These are phyloP conservation scores for Lactarius evosmus DNA, from an alignment of 768 basidiomycete species.

Conservation along the genomic window DNA sequence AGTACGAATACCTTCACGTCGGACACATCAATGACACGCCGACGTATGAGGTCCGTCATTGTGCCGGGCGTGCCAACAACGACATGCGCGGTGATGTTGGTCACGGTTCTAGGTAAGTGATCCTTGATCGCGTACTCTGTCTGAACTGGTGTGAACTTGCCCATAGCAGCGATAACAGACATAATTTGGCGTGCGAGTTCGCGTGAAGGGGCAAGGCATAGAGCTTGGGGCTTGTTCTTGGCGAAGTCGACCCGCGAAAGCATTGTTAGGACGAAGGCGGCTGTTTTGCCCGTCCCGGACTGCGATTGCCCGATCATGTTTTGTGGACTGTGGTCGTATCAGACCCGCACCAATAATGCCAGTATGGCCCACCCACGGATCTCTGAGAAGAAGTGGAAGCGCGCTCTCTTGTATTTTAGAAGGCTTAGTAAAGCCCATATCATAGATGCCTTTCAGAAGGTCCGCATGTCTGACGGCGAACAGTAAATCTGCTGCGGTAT, in stretches of 20 bases:
- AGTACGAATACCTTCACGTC: constrained; percentile 90
- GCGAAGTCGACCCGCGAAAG: constrained; percentile 88
- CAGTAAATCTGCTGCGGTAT: constrained; percentile 10
- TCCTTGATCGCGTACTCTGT: constrained; percentile 97
- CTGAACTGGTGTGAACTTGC: constrained; percentile 89
- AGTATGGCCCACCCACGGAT: constrained; percentile 62
- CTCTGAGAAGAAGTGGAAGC: constrained; percentile 80
- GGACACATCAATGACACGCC: constrained; percentile 72
- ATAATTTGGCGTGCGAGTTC: constrained; percentile 98
- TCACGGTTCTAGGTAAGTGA: constrained; percentile 61
- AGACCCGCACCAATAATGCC: constrained; percentile 6
- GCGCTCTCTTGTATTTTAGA: constrained; percentile 99
- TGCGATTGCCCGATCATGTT: constrained; percentile 99
- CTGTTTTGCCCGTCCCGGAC: constrained; percentile 98
- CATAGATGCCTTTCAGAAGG: constrained; percentile 89
- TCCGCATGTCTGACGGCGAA: constrained; percentile 64
- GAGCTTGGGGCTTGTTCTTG: constrained; percentile 83
- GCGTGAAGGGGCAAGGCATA: constrained; percentile 96
- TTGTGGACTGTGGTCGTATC: constrained; percentile 60
- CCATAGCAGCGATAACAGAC: constrained; percentile 91
- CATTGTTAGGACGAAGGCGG: constrained; percentile 97
- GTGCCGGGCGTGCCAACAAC: constrained; percentile 97
- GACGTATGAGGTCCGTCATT: constrained; percentile 80
- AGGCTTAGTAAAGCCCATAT: constrained; percentile 95
- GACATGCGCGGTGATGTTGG: constrained; percentile 78